Evolutionary conservation across 2,329 filamentous ascomycete genomes (phyloP), one percentile per base, ranked within the genome.

Genomic region (Exophiala oligosperma): DNA sequence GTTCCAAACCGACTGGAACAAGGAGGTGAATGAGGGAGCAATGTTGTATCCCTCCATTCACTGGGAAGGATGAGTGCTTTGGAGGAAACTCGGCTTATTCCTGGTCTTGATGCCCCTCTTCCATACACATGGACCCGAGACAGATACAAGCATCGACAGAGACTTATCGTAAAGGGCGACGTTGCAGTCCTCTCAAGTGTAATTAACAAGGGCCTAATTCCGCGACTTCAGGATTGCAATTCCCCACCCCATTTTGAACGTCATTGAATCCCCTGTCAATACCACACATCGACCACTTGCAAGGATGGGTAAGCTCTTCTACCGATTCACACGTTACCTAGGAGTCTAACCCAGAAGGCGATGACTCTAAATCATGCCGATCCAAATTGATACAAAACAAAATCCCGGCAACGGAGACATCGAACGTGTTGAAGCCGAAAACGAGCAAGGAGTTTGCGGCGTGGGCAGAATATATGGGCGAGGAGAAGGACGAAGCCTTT

Each of bases 381-480:
- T 48, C 23, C 9, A 32, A 14, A 44, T 44, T 37, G 6, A 4
- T 26, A 3, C 12, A 52, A 6, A 44, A 14, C 17, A 52, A 21
- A 28, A 14, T 3, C 21, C 23, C 37, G 6, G 37, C 4, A 21
- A 28, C 4, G 12, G 8, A 4, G 12, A 7, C 46, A 2, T 14
- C 17, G 28, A 37, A 41, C 11, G 32, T 43, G 6, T 23, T 49
- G 44, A 28, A 40, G 26, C 9, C n/a, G 21, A 47, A 40, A 21
- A 26, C 47, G 29, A 56, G 46, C 26, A 44, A 46, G 38, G 54
- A 56, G 21, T 56, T 56, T 38, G n/a, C 54, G 9, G 54, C 47
- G 37, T 56, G 54, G 54, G 54, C 47, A 26, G 54, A 56, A 37
- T 56, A 56, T 28, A 32, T 56, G 54, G 54, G 47, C 23, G 54